phyloP scores from a whole-genome alignment of 148 eudicot genomes.

The Cornus florida region DNA sequence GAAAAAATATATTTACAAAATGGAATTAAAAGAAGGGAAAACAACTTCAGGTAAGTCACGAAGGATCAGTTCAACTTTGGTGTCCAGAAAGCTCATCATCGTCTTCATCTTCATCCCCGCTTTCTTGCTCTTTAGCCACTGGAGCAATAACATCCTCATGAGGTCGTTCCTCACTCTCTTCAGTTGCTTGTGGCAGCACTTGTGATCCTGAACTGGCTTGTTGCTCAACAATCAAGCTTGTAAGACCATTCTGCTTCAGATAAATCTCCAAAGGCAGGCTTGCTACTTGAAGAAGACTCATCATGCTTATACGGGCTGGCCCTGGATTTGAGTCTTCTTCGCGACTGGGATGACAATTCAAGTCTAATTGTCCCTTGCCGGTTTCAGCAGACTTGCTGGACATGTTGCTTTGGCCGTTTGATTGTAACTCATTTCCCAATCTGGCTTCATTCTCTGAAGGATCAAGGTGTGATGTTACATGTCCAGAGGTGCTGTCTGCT shows the following conservation, averaged over 20 bases:
- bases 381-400: conserved; percentile 18
- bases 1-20: background rate
- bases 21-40: background rate
- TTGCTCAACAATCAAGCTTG: conserved; percentile 47
- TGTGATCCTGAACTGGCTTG: conserved; percentile 43
- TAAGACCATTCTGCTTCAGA: conserved; percentile 58
- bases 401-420: conserved; percentile 18
- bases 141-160: conserved; percentile 20
- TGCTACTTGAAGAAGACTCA: conserved; percentile 54
- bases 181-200: conserved; percentile 26
- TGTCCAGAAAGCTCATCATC: conserved; percentile 13
- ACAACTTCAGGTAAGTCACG: background rate
- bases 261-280: conserved; percentile 50
- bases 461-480: conserved; percentile 2
- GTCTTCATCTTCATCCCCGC: conserved; percentile 13
- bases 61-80: conserved; percentile 22
- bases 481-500: conserved; percentile 30
- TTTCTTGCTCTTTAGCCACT: conserved; percentile 15
- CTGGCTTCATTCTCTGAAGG: conserved; percentile 20
- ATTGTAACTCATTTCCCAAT: conserved; percentile 12
- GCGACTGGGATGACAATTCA: conserved; percentile 44
- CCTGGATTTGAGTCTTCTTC: conserved; percentile 26
- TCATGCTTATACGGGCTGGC: conserved; percentile 38
- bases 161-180: conserved; percentile 25
- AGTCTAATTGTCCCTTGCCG: conserved; percentile 41